Evolutionary conservation across 177 flowering plant species (phyloP).

Genomic region (Tripterygium wilfordii): DNA sequence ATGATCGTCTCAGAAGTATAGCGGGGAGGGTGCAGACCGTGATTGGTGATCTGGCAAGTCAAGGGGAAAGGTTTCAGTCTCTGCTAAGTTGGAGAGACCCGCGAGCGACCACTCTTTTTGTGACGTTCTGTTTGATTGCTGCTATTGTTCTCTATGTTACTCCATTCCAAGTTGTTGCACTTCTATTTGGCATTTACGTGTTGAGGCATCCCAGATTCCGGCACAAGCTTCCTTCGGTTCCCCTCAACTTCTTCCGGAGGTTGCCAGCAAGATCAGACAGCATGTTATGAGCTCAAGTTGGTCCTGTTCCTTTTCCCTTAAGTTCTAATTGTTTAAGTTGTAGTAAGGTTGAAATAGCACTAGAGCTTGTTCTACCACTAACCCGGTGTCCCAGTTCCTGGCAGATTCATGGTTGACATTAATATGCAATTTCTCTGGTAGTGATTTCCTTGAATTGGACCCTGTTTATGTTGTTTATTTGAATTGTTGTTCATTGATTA

Average conservation of each 20-base stretch:
- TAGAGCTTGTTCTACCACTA: too few relatives aligned
- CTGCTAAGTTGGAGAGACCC: slow-evolving; percentile 49
- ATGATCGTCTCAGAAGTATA: slow-evolving; percentile 42
- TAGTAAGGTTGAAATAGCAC: too few relatives aligned
- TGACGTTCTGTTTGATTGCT: slow-evolving; percentile 29
- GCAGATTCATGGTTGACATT: too few relatives aligned
- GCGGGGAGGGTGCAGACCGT: slow-evolving; percentile 45
- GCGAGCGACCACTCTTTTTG: slow-evolving; percentile 35
- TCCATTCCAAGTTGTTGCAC: slow-evolving; percentile 33
- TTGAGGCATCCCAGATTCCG: slow-evolving; percentile 50
- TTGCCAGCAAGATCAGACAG: slow-evolving; percentile 44
- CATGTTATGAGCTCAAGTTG: slow-evolving; percentile 18
- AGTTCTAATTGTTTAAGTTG: too few relatives aligned
- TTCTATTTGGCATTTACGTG: slow-evolving; percentile 29
- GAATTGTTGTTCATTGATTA: too few relatives aligned
- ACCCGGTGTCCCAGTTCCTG: too few relatives aligned
- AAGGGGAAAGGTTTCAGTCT: slow-evolving; percentile 45
- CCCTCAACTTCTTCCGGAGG: slow-evolving; percentile 42
- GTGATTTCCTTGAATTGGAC: too few relatives aligned
- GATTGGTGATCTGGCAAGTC: slow-evolving; percentile 42
- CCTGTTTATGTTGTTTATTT: too few relatives aligned
- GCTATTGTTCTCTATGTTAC: slow-evolving; percentile 46
- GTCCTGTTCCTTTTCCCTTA: too few relatives aligned
- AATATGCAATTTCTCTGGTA: too few relatives aligned
- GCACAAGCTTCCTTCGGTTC: slow-evolving; percentile 36